Conservation (phyloP, 2,329 filamentous ascomycete species). For the Aspergillus melleus region DNA sequence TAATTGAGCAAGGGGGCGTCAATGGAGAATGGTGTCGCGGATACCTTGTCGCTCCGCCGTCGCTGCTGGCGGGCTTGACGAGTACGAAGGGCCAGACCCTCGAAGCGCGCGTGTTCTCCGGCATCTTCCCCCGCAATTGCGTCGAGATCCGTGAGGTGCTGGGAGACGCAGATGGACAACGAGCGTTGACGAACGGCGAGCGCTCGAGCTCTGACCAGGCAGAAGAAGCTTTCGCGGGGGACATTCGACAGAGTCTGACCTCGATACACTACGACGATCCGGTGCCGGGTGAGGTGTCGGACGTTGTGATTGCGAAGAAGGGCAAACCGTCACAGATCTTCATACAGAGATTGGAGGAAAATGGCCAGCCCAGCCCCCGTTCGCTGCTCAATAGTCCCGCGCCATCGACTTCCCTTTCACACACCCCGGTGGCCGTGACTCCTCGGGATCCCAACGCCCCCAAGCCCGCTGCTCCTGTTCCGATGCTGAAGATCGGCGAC, state of each 20-base stretch:
- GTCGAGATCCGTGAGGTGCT: constrained; percentile 93
- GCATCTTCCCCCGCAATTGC: constrained; percentile 92
- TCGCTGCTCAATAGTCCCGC: constrained; percentile 27
- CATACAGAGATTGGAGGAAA: constrained; percentile 39
- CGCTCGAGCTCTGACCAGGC: constrained; percentile 37
- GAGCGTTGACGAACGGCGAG: constrained; percentile 34
- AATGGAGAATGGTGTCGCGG: constrained; percentile 92
- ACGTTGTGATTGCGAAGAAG: constrained; percentile 39
- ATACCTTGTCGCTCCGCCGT: constrained; percentile 92
- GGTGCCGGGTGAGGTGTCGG: constrained; percentile 28
- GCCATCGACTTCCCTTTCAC: constrained; percentile 32
- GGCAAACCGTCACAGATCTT: constrained; percentile 43
- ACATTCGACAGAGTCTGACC: constrained; percentile 29
- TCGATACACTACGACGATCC: constrained; percentile 29
- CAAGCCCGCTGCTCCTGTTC: constrained; percentile 87
- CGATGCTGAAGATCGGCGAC: constrained; percentile 96
- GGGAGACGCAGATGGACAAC: constrained; percentile 63
- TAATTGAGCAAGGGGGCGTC: constrained; percentile 87
- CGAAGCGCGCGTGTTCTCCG: constrained; percentile 95
- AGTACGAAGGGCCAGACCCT: constrained; percentile 89
- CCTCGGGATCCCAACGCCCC: constrained; percentile 61
- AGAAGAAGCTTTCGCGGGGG: constrained; percentile 24
- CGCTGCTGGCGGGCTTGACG: constrained; percentile 85
- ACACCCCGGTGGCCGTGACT: constrained; percentile 31
- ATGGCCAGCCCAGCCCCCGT: constrained; percentile 30